Evolutionary conservation across 495 filamentous ascomycete genomes (phyloP).

Genomic region (Aspergillus bertholletiae): DNA sequence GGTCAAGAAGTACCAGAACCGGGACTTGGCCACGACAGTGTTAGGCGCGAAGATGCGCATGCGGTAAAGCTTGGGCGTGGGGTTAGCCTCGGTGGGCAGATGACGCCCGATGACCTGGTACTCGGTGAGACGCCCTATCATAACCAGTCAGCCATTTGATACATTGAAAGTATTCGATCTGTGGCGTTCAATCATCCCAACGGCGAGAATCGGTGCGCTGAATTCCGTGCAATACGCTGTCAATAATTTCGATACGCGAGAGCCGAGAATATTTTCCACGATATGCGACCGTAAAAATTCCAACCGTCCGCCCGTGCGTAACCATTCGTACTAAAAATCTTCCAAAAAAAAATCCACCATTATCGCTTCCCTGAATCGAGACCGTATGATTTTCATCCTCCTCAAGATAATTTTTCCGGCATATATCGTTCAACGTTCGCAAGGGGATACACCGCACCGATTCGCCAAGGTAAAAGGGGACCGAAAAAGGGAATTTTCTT

Average conservation of each 20-base stretch:
- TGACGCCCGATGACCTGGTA: constrained; percentile 99
- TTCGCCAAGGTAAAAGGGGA: constrained; percentile 18
- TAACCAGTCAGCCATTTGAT: constrained; percentile 31
- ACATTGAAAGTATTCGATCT: not conserved
- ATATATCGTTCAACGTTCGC: constrained; percentile 18
- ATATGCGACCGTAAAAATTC: constrained; percentile 6
- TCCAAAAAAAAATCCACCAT: not conserved
- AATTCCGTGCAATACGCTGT: constrained; percentile 6
- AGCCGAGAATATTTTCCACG: not conserved
- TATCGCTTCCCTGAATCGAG: not conserved
- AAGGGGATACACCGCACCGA: constrained; percentile 27
- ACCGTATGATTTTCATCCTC: not conserved
- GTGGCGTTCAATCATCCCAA: constrained; percentile 9
- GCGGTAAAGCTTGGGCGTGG: constrained; percentile 96
- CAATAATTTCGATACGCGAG: not conserved
- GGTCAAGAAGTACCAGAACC: constrained; percentile 99
- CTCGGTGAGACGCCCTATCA: constrained; percentile 92
- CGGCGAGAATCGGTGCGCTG: constrained; percentile 19
- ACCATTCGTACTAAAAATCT: not conserved
- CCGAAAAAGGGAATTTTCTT: constrained; percentile 20
- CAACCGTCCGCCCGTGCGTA: not conserved
- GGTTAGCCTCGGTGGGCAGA: constrained; percentile 91
- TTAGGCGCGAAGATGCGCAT: constrained; percentile 99
- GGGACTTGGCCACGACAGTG: constrained; percentile 94
- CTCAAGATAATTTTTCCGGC: not conserved